A percentile compares a stretch with the other conserved stretches of the same genome.
phyloP scores from a whole-genome alignment of 768 basidiomycete genomes.

The Candolleomyces efflorescens region DNA sequence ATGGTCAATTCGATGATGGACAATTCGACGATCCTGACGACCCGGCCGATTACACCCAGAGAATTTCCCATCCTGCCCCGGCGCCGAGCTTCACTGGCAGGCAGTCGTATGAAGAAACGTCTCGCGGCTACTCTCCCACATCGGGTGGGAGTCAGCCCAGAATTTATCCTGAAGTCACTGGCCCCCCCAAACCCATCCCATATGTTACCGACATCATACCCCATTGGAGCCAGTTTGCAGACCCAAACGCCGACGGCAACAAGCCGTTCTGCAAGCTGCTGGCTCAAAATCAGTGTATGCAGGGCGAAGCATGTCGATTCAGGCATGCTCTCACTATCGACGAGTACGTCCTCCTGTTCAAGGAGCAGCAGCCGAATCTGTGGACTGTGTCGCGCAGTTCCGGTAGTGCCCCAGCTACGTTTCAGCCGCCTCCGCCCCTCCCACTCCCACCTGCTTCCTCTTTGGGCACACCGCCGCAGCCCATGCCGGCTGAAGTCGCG shows the following conservation, averaged over 20 bases:
- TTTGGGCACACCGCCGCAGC: background rate
- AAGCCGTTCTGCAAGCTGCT: constrained; percentile 37
- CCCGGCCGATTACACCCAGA: background rate
- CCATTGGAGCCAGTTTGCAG: constrained; percentile 42
- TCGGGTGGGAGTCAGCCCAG: background rate
- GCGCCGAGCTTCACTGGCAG: too few species aligned
- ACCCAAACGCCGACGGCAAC: constrained; percentile 29
- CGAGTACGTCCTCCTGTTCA: constrained; percentile 36
- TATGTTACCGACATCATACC: constrained; percentile 20
- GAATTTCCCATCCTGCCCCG: background rate
- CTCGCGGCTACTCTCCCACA: background rate
- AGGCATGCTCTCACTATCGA: constrained; percentile 36
- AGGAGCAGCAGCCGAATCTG: constrained; percentile 32
- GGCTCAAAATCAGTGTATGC: constrained; percentile 30
- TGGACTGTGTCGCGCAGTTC: constrained; percentile 16
- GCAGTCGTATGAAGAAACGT: background rate
- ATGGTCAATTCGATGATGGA: background rate
- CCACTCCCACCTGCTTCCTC: background rate
- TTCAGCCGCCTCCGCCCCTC: background rate
- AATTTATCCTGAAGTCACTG: background rate
- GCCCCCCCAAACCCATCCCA: constrained; percentile 10
- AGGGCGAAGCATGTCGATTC: constrained; percentile 29
- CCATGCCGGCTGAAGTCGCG: background rate
- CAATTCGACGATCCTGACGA: background rate
- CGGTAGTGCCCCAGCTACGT: background rate